Base-by-base conservation (phyloP, 148 eudicot genomes). In the Silene uniflora region DNA sequence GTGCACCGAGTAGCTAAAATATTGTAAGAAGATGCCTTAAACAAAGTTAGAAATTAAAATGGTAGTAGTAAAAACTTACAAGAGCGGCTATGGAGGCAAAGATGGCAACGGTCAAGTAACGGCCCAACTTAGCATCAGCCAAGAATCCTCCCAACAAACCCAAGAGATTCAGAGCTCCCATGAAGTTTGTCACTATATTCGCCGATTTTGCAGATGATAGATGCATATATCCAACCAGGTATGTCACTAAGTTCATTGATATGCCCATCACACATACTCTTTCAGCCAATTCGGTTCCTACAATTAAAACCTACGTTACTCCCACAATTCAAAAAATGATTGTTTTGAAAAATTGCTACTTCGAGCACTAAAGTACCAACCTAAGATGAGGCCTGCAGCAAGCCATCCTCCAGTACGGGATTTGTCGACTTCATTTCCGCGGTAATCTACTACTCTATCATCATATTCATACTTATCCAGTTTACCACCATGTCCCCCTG, bases 51-150 rank as follows among this genome's bases (percentile, higher is more conserved):
- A 49, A 19, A 22, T 4, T 11, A 69, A 23, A 22, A 49, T 22
- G 62, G 21, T 25, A 0, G 17, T 4, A 17, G 78, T 75, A 66
- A 72, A 69, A 62, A 59, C 87, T 82, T 82, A 96, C 99, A 89
- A 92, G 49, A 82, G 97, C 91, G 42, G 89, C 83, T 70, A 93
- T 76, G 49, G 98, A 86, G 25, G 98, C 90, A 70, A 85, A 86
- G 83, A 90, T 79, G 13, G 97, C 97, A 61, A 96, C 94, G 0
- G 99, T 89, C 82, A 85, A 62, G 77, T 87, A 96, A 19, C 99
- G 97, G 39, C 99, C 99, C 32, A 96, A 94, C 83, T 83, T 85
- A 67, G 99, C 99, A 73, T 96, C 99, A 0, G 99, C 99, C 71
- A 92, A 49, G 76, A 96, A 92, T 46, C 99, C 99, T 9, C 93